phyloP scores from a whole-genome alignment of 257 asterid species.

The Capsicum chinense region DNA sequence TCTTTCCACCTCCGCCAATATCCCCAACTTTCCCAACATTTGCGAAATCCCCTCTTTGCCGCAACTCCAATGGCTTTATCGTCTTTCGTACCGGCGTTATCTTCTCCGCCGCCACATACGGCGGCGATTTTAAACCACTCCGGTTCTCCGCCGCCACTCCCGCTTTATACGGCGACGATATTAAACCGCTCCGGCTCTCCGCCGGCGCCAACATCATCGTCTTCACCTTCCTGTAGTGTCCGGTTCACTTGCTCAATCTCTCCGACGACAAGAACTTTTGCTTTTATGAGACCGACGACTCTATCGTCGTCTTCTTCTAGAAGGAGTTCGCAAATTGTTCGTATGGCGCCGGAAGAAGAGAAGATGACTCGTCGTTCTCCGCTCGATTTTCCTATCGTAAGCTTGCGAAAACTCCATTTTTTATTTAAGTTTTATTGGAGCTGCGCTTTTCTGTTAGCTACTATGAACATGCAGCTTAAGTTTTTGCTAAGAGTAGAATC shows the following conservation, averaged over 20 bases:
- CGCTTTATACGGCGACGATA: constrained; percentile 31
- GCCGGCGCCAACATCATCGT: constrained; percentile 34
- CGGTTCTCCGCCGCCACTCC: constrained; percentile 30
- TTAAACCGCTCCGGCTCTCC: neutral
- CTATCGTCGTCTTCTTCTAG: constrained; percentile 31
- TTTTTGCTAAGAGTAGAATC: too few relatives aligned
- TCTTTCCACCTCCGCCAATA: neutral
- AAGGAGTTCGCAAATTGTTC: constrained; percentile 60
- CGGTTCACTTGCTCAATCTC: constrained; percentile 34
- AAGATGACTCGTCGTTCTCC: constrained; percentile 96
- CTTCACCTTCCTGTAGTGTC: constrained; percentile 43
- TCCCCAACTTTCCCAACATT: neutral
- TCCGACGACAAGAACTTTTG: constrained; percentile 31
- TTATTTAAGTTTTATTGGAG: neutral
- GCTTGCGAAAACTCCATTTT: constrained; percentile 18
- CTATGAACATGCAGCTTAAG: too few relatives aligned
- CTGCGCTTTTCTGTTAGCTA: neutral
- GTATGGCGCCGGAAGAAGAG: constrained; percentile 97
- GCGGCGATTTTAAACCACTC: constrained; percentile 27
- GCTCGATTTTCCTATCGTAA: constrained; percentile 82
- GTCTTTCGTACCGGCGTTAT: constrained; percentile 43
- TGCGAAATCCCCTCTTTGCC: neutral
- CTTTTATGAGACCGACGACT: constrained; percentile 12
- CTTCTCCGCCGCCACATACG: constrained; percentile 45
- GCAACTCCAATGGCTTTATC: constrained; percentile 50